Evolutionary conservation across 768 basidiomycete genomes (phyloP), one percentile per base, ranked within the genome.

Genomic region (Collybia mongolica): DNA sequence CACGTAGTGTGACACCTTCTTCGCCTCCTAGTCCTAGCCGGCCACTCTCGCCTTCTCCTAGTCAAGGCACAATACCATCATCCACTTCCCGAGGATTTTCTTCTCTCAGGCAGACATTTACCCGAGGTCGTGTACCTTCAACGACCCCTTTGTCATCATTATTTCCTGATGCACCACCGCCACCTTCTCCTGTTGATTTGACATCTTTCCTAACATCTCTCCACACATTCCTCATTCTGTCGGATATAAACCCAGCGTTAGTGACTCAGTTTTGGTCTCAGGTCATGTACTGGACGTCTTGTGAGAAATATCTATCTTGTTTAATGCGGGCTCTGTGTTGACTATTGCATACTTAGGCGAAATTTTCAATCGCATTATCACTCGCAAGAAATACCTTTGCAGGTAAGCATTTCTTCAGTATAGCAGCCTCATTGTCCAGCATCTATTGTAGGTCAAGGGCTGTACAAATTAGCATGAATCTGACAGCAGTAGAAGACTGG

Each of bases 211-310:
- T 99, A 38, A 89, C 91, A 2, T 87, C 90, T 19, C 74, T 98
- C 4, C 86, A 98, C 50, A 84, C 88, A 11, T 70, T 98, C 26
- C 75, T 99, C 14, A 80, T 84, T 18, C 71, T 93, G 35, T 92
- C 95, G 41, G 90, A 94, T 50, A 82, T 98, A 56, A 98, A 98
- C 62, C 93, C 97, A 12, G 85, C 81, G 6, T 73, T 98, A 15
- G 85, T 84, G 44, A 84, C 88, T 5, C 97, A 99, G 65, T 77
- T 95, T 44, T 96, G 94, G 85, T 95, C 93, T 1, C 97, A 99
- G 68, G 84, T 97, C n/a, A 87, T 97, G 75, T 98, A 95, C 65
- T 99, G 97, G 97, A 88, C 93, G 47, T 87, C 93, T 19, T 92
- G 93, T 90, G 75, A 75, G 85, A 65, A 39, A 18, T 36, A 17